Base-by-base conservation (phyloP, 1,139 yeast species). In the Hansenula lynferdii region DNA sequence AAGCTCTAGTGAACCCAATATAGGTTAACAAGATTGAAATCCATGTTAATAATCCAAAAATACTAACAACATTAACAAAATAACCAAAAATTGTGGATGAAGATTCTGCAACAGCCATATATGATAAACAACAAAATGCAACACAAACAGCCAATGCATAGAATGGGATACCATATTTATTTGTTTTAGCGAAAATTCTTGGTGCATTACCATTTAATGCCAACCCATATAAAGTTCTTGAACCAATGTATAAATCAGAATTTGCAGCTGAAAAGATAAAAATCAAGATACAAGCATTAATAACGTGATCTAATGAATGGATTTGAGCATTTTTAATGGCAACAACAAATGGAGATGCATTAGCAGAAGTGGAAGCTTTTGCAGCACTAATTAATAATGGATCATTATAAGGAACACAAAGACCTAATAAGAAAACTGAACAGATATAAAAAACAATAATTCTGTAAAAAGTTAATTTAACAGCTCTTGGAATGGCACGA, bases 291-390 rank as follows among this genome's bases (percentile, higher is more conserved):
- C 77, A 77, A 2, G 80, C 90, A 53, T 84, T 84, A 49, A 84
- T 68, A 37, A 84, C 68, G 51, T 80, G 82, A 45, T 83, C 79
- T 47, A 83, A 63, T 1, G 71, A 82, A 0, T 62, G 64, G 44
- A 82, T 80, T 6, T 77, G 71, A 6, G 89, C 84, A 49, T 77
- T 79, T 50, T 69, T 67, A 46, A 75, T 72, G 24, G 81, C 81
- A 47, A 76, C 74, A 39, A 72, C 80, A 56, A 84, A 84, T 31
- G 95, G 94, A 15, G 92, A 83, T n/a, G 90, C 86, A 41, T 82
- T 70, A 15, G 86, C 86, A 41, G 76, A 69, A 12, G 72, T 69
- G 25, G 75, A 58, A 18, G 74, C 70, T 30, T 48, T 48, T 42
- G 53, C 27, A 12, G 67, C 65, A 27, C 62, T 64, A 28, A 65